A percentile compares a stretch with the other conserved stretches of the same genome.
Conservation (phyloP, 257 asterid genomes). For the Plantago major region DNA sequence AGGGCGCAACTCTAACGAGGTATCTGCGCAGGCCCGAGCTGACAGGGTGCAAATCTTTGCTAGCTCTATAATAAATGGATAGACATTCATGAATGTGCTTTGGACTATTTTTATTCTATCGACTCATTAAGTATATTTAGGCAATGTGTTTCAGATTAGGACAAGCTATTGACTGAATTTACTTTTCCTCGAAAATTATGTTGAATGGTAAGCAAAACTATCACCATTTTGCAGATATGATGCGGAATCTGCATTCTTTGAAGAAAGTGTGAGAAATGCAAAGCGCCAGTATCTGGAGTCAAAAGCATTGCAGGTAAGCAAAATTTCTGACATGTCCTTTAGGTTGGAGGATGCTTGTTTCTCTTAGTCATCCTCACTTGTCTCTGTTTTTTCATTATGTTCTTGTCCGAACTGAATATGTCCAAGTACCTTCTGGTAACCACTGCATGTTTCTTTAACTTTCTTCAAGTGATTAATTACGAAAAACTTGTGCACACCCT, state of each 20-base stretch:
- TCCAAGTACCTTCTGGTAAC: not conserved
- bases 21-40: too few relatives aligned
- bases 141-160: constrained; percentile 8
- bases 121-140: too few relatives aligned
- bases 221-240: constrained; percentile 42
- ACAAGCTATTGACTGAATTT: not conserved
- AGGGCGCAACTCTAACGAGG: too few relatives aligned
- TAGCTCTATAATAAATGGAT: too few relatives aligned
- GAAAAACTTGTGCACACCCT: too few relatives aligned
- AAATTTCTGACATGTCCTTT: not conserved
- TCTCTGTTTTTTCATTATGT: too few relatives aligned
- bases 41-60: too few relatives aligned
- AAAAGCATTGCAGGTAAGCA: constrained; percentile 41
- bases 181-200: not conserved
- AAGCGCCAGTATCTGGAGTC: constrained; percentile 39
- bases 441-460: not conserved
- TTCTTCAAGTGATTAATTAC: constrained; percentile 1
- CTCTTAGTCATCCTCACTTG: not conserved
- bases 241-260: constrained; percentile 37
- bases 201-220: not conserved
- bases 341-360: not conserved
- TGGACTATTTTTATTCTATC: too few relatives aligned
- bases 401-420: not conserved
- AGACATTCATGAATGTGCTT: too few relatives aligned
- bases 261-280: constrained; percentile 45